Evolutionary conservation across 2,329 filamentous ascomycete species (phyloP), one percentile per base, ranked within the genome.

Genomic region (Alternaria infectoria): DNA sequence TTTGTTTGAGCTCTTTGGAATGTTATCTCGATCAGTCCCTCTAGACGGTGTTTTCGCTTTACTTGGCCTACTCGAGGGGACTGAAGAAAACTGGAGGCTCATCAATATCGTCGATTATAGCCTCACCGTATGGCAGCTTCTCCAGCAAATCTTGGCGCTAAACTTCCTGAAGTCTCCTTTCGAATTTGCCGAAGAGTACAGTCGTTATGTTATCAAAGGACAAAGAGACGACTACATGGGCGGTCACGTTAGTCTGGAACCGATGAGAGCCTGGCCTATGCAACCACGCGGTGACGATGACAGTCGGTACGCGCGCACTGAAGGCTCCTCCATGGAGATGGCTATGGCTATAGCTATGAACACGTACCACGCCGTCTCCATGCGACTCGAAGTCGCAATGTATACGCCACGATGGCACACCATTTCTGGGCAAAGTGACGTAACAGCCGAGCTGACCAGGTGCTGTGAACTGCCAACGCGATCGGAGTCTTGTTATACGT

Each of bases 241-340:
- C 13, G 13, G 8, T 47, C 0, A 23, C 8, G 15, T 47, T 7
- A 2, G 23, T 2, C 3, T 47, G 13, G 2, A 26, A 26, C 13
- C 17, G 45, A 21, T 9, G 30, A 0, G 1, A 36, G 0, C 0
- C 4, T 13, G 0, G 5, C 2, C 15, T 30, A 1, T 3, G 25
- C 5, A 30, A 30, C n/a, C 2, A 19, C 2, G 47, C 47, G 26
- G 26, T 10, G 5, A 26, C 10, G n/a, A 28, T 21, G 10, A 15
- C 11, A 30, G n/a, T 50, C n/a, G 2, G 7, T 21, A 50, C 10
- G 12, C 6, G 12, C 12, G n/a, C 25, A 3, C 26, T 3, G n/a
- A 4, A n/a, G 3, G 11, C 4, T 30, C 47, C 2, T 10, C 17
- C 12, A 2, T 10, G 4, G 10, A 30, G 4, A 17, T 17, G 11